phyloP scores from a whole-genome alignment of 2,329 filamentous ascomycete genomes.

The Pseudocercospora crystallina region DNA sequence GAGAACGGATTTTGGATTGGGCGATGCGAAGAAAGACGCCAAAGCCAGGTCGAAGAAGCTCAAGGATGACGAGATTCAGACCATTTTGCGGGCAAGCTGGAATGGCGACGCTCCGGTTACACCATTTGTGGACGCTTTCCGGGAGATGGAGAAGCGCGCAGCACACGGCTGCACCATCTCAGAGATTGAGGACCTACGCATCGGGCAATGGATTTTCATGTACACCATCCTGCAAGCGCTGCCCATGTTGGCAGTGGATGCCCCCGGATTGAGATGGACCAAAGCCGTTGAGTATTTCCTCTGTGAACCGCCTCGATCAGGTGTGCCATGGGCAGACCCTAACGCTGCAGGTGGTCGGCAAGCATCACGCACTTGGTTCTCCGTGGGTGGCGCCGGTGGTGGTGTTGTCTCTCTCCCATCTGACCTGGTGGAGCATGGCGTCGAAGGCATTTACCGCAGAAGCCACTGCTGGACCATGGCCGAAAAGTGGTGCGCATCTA shows the following conservation, averaged over 20 bases:
- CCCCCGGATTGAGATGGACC: conserved; percentile 65
- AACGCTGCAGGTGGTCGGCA: conserved; percentile 53
- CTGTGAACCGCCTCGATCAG: conserved; percentile 71
- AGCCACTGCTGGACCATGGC: conserved; percentile 69
- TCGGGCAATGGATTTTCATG: conserved; percentile 79
- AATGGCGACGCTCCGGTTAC: conserved; percentile 67
- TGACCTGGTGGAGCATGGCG: conserved; percentile 64
- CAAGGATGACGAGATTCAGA: conserved; percentile 73
- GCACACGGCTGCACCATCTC: conserved; percentile 62
- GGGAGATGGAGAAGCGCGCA: conserved; percentile 68
- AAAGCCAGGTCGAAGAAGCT: conserved; percentile 71
- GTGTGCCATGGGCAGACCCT: conserved; percentile 65
- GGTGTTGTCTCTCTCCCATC: conserved; percentile 62
- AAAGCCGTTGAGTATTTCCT: conserved; percentile 80
- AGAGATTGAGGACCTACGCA: conserved; percentile 70
- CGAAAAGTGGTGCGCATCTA: conserved; percentile 57
- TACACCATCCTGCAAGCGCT: conserved; percentile 76
- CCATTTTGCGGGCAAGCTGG: conserved; percentile 76
- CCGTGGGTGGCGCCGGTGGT: conserved; percentile 63
- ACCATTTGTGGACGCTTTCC: conserved; percentile 69
- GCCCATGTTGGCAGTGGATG: conserved; percentile 75
- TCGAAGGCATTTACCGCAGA: conserved; percentile 66
- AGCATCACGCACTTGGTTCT: conserved; percentile 64
- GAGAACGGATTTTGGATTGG: conserved; percentile 59
- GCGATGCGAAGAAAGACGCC: conserved; percentile 71